phyloP scores from a whole-genome alignment of 192 early-diverging fungal species.

The Umbelopsis vinacea region DNA sequence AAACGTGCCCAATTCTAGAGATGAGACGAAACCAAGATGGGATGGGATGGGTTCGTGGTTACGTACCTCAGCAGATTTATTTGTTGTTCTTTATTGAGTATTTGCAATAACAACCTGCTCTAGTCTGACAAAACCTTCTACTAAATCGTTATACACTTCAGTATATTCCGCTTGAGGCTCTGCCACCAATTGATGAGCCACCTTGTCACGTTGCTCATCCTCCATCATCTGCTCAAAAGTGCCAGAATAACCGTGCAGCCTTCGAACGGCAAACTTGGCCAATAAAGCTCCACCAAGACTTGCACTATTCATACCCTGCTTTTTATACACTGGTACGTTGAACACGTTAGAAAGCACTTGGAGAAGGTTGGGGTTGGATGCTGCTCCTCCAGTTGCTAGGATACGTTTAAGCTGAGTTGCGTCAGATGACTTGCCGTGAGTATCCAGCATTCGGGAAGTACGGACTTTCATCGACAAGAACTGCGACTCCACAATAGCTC shows the following conservation, averaged over 20 bases:
- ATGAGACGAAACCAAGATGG: no score
- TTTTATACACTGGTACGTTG: conserved; percentile 63
- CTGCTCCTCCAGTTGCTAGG: conserved; percentile 78
- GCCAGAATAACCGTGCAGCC: not conserved
- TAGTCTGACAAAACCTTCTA: conserved; percentile 30
- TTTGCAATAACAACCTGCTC: conserved; percentile 21
- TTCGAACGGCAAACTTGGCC: conserved; percentile 46
- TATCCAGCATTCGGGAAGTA: conserved; percentile 33
- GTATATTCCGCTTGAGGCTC: conserved; percentile 18
- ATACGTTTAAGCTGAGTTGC: conserved; percentile 50
- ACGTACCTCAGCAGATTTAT: not conserved
- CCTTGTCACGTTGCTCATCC: conserved; percentile 21
- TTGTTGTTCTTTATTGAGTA: conserved; percentile 20
- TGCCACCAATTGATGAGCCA: conserved; percentile 25
- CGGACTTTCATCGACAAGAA: conserved; percentile 71
- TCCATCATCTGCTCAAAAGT: conserved; percentile 38
- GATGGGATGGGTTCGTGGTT: no score
- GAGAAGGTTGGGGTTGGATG: conserved; percentile 58
- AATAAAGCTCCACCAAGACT: conserved; percentile 64
- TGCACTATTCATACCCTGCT: conserved; percentile 57
- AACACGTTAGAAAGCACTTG: conserved; percentile 75
- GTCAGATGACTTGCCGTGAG: conserved; percentile 15
- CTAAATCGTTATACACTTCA: conserved; percentile 16
- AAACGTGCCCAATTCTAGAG: no score
- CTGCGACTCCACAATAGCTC: conserved; percentile 78